Base-by-base conservation (phyloP, 805 yeast species). In the Nakazawaea wickerhamii region DNA sequence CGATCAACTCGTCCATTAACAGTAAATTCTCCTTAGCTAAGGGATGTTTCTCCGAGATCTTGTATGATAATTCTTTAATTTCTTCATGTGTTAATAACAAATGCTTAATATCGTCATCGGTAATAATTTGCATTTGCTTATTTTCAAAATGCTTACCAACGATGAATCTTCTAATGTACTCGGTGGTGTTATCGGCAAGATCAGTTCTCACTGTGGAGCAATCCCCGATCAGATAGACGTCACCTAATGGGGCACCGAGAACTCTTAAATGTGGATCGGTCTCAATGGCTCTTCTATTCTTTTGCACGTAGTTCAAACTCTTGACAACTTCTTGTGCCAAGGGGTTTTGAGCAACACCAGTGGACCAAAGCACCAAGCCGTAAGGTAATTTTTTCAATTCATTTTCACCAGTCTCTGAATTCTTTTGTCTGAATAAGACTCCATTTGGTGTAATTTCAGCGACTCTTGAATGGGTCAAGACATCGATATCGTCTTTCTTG, bases 291-390 rank as follows among this genome's bases (percentile, higher is more conserved):
- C 84, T 73, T 52, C 67, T 71, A 55, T 82, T 82, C 49, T 65
- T 66, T 60, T 82, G 88, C 23, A 61, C 55, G 1, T 60, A 66
- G 11, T 63, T 55, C 28, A 82, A 61, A n/a, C 67, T 58, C 17
- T 66, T 60, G 36, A 73, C 81, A 34, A 82, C 67, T 30, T 69
- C 70, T 54, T 71, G 70, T 6, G 85, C 80, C 38, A 82, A 56
- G 13, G 81, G 83, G 47, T 77, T 73, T 51, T 77, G 81, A 5
- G 84, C 77, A 30, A 81, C 84, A 47, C 89, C 89, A 1, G 89
- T 82, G 1, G 87, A 80, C 89, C 89, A 82, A 36, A 82, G 57
- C 55, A 87, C 79, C 28, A 82, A 57, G 10, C 89, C 89, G 47
- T 71, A 81, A 36, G 86, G 82, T 39, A 82, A 58, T 45, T 73